These are phyloP conservation scores for Fusarium denticulatum DNA, from an alignment of 2,329 filamentous ascomycete genomes.

Conservation along the genomic window DNA sequence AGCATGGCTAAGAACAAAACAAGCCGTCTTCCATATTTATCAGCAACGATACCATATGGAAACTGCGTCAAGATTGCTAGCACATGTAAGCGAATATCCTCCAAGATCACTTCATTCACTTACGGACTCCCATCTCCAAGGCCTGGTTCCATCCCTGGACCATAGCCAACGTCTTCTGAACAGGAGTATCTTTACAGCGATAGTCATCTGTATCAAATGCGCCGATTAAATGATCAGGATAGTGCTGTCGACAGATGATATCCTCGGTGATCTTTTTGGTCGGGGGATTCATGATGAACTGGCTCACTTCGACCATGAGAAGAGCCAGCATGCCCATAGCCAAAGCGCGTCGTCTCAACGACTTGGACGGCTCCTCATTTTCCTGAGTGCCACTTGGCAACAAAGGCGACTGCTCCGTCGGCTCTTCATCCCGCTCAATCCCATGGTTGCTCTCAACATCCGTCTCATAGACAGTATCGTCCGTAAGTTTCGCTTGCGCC, in stretches of 20 bases:
- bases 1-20: conserved; percentile 53
- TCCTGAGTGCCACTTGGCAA: conserved; percentile 28
- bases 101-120: conserved; percentile 11
- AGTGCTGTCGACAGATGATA: conserved; percentile 62
- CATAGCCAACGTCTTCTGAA: conserved; percentile 63
- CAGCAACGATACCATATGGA: conserved; percentile 58
- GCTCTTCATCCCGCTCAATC: neutral
- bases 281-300: conserved; percentile 53
- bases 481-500: neutral
- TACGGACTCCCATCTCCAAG: conserved; percentile 59
- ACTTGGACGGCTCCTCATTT: conserved; percentile 36
- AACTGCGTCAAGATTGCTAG: conserved; percentile 55
- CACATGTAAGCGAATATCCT: neutral
- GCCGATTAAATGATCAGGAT: conserved; percentile 51
- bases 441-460: conserved; percentile 22
- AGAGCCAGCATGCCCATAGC: conserved; percentile 51
- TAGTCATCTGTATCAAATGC: conserved; percentile 48
- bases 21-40: conserved; percentile 56
- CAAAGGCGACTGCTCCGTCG: conserved; percentile 36
- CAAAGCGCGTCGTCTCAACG: conserved; percentile 45
- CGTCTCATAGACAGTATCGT: neutral
- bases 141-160: conserved; percentile 59
- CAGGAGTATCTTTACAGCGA: conserved; percentile 59
- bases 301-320: conserved; percentile 56
- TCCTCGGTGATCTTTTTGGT: conserved; percentile 62